Evolutionary conservation across 202 grass and related monocot genomes (phyloP).

Genomic region (Eragrostis tef): DNA sequence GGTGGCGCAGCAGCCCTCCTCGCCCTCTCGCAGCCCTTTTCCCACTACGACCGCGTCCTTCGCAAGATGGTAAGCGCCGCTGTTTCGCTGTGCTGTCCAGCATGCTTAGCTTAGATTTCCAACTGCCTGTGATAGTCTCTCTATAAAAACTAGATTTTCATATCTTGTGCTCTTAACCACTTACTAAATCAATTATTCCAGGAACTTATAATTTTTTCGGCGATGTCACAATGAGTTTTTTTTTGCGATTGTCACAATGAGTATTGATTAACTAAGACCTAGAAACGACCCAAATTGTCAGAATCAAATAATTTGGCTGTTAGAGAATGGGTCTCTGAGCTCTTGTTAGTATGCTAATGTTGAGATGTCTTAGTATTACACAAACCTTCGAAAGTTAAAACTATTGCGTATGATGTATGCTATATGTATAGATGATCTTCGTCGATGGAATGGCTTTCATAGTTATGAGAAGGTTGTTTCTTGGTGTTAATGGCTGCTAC

Average conservation of each 20-base stretch:
- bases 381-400: background rate
- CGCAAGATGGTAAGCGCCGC: conserved; percentile 72
- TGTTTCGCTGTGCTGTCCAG: background rate
- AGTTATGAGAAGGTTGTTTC: background rate
- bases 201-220: background rate
- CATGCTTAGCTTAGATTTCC: background rate
- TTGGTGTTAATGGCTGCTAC: background rate
- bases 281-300: background rate
- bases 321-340: background rate
- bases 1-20: conserved; percentile 56
- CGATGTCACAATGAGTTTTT: background rate
- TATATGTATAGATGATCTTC: background rate
- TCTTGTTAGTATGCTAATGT: background rate
- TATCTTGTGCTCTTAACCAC: background rate
- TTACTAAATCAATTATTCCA: background rate
- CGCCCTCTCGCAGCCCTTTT: conserved; percentile 71
- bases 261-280: background rate
- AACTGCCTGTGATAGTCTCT: too few species aligned
- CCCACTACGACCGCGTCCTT: conserved; percentile 76
- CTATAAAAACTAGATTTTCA: background rate
- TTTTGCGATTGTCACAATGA: background rate
- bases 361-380: conserved; percentile 1
- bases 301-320: background rate
- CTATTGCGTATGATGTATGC: background rate
- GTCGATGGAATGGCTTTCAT: background rate